Conservation (phyloP, 768 basidiomycete genomes). For the Termitomyces sp. region DNA sequence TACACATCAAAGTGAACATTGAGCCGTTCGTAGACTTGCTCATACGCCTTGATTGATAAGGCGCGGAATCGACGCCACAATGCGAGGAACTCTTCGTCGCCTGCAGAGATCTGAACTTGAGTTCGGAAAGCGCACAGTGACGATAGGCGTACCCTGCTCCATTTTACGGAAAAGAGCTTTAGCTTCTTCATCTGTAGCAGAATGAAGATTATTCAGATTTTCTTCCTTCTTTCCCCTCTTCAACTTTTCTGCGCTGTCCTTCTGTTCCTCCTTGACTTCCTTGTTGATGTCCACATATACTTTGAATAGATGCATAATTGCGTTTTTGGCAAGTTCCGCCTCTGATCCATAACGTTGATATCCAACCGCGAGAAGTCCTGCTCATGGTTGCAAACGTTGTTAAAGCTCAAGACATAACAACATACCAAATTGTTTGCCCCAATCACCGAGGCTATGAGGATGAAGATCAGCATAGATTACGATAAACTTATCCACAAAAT, state of each 20-base stretch:
- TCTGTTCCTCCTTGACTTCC: conserved; percentile 45
- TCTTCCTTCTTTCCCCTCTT: conserved; percentile 45
- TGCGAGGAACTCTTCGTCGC: conserved; percentile 74
- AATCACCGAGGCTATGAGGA: conserved; percentile 66
- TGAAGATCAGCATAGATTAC: not conserved
- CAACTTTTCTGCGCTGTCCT: not conserved
- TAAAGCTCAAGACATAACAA: not conserved
- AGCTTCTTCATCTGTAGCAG: conserved; percentile 89
- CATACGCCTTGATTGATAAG: conserved; percentile 84
- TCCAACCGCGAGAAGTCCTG: conserved; percentile 84
- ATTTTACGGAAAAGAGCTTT: conserved; percentile 8
- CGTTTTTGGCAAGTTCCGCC: conserved; percentile 74
- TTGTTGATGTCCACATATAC: conserved; percentile 92
- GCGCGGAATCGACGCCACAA: conserved; percentile 93
- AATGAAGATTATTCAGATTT: conserved; percentile 40
- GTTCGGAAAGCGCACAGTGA: no score
- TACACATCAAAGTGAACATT: conserved; percentile 92
- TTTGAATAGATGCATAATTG: conserved; percentile 91
- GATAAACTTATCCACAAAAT: not conserved
- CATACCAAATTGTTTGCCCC: conserved; percentile 86
- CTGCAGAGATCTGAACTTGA: conserved; percentile 21
- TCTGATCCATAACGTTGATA: conserved; percentile 89
- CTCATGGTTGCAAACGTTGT: not conserved
- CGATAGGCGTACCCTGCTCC: conserved; percentile 8
- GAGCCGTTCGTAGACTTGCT: conserved; percentile 78